Evolutionary conservation across 352 stramenopile genomes (phyloP).

Genomic region (Phytopythium vexans): DNA sequence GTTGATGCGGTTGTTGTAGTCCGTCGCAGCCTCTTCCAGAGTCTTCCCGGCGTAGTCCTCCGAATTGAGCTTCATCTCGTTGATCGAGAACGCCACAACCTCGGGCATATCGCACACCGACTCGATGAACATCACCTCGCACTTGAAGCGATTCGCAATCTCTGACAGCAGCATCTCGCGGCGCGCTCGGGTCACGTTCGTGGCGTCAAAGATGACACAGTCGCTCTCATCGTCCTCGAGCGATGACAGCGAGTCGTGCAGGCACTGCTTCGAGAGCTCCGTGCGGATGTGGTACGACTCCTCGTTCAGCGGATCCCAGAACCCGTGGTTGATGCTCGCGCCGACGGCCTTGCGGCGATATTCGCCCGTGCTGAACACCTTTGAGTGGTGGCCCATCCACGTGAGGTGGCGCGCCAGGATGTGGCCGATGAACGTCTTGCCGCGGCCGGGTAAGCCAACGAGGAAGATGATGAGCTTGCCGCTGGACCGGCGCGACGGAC

Average conservation of each 20-base stretch:
- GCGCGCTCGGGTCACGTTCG: constrained; percentile 75
- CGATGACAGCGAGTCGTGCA: constrained; percentile 66
- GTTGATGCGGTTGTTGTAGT: constrained; percentile 78
- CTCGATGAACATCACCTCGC: constrained; percentile 83
- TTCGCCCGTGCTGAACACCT: constrained; percentile 82
- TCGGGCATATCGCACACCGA: constrained; percentile 71
- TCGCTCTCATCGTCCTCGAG: constrained; percentile 69
- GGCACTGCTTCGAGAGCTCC: constrained; percentile 63
- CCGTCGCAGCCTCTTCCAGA: constrained; percentile 62
- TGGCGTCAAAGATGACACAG: constrained; percentile 81
- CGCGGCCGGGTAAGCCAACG: constrained; percentile 67
- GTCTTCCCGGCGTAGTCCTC: constrained; percentile 72
- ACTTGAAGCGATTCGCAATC: constrained; percentile 63
- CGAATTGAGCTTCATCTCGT: constrained; percentile 85
- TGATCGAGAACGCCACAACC: constrained; percentile 76
- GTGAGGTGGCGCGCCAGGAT: constrained; percentile 79
- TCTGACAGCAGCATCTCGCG: constrained; percentile 54
- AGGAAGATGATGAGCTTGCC: constrained; percentile 84
- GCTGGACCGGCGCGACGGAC: constrained; percentile 32
- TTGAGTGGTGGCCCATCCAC: constrained; percentile 83
- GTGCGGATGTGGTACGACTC: constrained; percentile 64
- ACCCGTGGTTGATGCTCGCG: constrained; percentile 69
- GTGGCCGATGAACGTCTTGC: constrained; percentile 86
- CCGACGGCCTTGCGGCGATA: constrained; percentile 71
- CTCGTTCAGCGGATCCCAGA: constrained; percentile 79